Evolutionary conservation across 1,139 yeast species (phyloP).

Genomic region (Waltiozyma solani): DNA sequence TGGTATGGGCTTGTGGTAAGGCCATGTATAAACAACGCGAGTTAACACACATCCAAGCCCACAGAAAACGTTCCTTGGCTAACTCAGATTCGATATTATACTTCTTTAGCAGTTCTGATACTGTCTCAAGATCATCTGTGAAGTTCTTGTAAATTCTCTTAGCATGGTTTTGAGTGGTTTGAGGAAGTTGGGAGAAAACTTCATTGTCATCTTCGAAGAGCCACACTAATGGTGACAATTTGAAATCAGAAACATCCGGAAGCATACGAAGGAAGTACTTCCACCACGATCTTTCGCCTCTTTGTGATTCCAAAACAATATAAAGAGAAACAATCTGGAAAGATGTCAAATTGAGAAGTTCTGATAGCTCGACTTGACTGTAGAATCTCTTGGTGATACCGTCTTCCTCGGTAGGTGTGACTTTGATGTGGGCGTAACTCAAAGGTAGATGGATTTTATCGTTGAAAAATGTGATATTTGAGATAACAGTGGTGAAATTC

Average conservation of each 20-base stretch:
- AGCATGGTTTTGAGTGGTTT: constrained; percentile 26
- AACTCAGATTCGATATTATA: not conserved
- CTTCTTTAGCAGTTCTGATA: constrained; percentile 19
- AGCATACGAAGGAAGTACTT: constrained; percentile 49
- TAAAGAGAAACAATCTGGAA: constrained; percentile 21
- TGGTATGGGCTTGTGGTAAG: constrained; percentile 39
- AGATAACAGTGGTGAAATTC: constrained; percentile 46
- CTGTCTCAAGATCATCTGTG: constrained; percentile 26
- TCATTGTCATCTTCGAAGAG: constrained; percentile 20
- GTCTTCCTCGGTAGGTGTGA: constrained; percentile 18
- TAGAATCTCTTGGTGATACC: constrained; percentile 21
- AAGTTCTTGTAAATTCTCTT: constrained; percentile 30
- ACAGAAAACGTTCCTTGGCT: constrained; percentile 29
- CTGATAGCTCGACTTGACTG: constrained; percentile 12
- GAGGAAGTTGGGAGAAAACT: constrained; percentile 31
- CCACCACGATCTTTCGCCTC: constrained; percentile 42
- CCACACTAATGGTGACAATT: constrained; percentile 45
- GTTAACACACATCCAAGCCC: constrained; percentile 84
- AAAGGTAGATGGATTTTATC: constrained; percentile 18
- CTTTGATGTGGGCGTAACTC: constrained; percentile 14
- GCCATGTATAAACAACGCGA: constrained; percentile 84
- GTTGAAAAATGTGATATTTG: constrained; percentile 29
- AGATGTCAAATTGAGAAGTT: constrained; percentile 20
- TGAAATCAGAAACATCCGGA: constrained; percentile 41
- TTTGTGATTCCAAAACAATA: constrained; percentile 8